phyloP scores from a whole-genome alignment of 495 filamentous ascomycete species.

The Penicillium bialowiezense region DNA sequence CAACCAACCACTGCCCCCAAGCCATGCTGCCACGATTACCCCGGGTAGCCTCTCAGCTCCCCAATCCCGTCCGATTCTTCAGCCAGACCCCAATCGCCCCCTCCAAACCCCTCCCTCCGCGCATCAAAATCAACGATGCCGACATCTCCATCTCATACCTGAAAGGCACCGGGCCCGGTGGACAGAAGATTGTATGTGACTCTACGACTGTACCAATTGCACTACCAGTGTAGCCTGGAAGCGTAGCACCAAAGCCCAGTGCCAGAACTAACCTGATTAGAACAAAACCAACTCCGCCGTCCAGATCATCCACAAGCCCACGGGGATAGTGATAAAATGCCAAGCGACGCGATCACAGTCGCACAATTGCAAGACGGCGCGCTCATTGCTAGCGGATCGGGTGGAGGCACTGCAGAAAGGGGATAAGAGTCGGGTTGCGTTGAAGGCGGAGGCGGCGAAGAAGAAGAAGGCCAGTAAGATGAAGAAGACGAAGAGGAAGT shows the following conservation, averaged over 20 bases:
- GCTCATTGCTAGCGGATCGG: slow-evolving; percentile 70
- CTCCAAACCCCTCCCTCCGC: slow-evolving; percentile 67
- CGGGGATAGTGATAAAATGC: slow-evolving; percentile 85
- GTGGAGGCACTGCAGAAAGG: slow-evolving; percentile 69
- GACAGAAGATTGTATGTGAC: slow-evolving; percentile 75
- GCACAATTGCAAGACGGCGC: slow-evolving; percentile 88
- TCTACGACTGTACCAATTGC: too few species aligned
- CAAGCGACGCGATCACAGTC: slow-evolving; percentile 84
- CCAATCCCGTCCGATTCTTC: slow-evolving; percentile 17
- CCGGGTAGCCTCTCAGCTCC: not conserved
- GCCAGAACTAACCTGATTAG: slow-evolving; percentile 35
- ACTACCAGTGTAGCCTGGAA: too few species aligned
- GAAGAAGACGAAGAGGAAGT: slow-evolving; percentile 69
- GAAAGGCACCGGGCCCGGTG: slow-evolving; percentile 89
- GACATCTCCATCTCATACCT: slow-evolving; percentile 84
- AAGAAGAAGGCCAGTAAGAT: slow-evolving; percentile 64
- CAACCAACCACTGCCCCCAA: not conserved
- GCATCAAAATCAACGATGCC: slow-evolving; percentile 68
- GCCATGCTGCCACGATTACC: slow-evolving; percentile 9
- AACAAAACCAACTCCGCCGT: slow-evolving; percentile 98
- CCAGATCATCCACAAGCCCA: slow-evolving; percentile 85
- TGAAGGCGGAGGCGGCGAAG: slow-evolving; percentile 51
- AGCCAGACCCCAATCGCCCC: slow-evolving; percentile 20
- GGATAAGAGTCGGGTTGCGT: slow-evolving; percentile 51
- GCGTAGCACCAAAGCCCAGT: not conserved